These are phyloP conservation scores for Guillardia theta DNA, from an alignment of 78 protist genomes.

Conservation along the genomic window DNA sequence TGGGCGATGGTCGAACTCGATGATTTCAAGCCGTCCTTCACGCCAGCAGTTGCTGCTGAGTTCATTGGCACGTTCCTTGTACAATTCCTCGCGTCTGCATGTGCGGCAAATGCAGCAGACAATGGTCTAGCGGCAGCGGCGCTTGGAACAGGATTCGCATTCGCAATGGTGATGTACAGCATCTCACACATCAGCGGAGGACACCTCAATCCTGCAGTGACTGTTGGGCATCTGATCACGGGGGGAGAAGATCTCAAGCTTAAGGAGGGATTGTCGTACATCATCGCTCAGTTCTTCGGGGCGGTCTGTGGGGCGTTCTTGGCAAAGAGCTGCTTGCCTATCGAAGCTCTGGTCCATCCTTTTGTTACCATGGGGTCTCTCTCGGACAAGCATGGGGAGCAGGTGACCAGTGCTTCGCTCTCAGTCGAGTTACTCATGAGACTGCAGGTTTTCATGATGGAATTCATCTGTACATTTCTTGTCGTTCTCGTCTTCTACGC, in stretches of 20 bases:
- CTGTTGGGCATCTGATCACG: not conserved
- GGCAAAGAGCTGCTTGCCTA: not conserved
- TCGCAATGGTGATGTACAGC: not conserved
- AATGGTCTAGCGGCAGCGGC: not conserved
- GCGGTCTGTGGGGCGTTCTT: not conserved
- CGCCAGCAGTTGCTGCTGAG: not conserved
- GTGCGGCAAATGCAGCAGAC: not conserved
- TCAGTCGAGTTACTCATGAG: not conserved
- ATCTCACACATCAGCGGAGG: constrained; percentile 10
- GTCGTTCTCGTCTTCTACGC: not conserved
- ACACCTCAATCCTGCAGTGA: constrained; percentile 1
- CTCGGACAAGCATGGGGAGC: constrained; percentile 19
- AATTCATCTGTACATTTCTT: not conserved
- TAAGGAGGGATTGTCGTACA: not conserved
- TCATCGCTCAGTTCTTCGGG: not conserved
- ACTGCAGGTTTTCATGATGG: not conserved
- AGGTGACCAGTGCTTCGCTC: not conserved
- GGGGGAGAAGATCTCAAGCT: not conserved
- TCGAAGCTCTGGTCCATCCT: not conserved
- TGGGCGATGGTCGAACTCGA: not conserved
- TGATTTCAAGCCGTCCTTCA: not conserved
- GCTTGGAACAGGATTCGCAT: not conserved
- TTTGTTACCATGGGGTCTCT: not conserved
- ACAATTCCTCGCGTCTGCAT: not conserved
- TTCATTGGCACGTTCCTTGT: not conserved